Evolutionary conservation across 192 early-diverging fungal genomes (phyloP).

Genomic region (Bifiguratus adelaidae): DNA sequence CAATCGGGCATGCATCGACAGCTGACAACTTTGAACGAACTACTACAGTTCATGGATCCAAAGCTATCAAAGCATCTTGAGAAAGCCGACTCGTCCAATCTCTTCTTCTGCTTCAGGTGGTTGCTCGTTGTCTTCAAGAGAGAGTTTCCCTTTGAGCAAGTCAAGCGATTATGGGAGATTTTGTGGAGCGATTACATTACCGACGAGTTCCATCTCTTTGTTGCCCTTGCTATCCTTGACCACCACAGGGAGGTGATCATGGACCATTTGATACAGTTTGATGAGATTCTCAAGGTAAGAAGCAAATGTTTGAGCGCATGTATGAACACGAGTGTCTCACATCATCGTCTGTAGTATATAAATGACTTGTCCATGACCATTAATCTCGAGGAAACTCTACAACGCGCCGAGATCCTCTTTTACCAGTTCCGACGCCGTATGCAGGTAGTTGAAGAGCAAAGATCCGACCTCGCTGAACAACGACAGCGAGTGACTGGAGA

Average conservation of each 20-base stretch:
- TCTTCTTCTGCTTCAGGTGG: conserved; percentile 99
- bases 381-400: conserved; percentile 61
- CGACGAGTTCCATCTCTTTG: conserved; percentile 82
- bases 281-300: conserved; percentile 90
- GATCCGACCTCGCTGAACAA: conserved; percentile 4
- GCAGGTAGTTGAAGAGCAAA: conserved; percentile 28
- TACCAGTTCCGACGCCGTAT: conserved; percentile 44
- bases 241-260: conserved; percentile 74
- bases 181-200: conserved; percentile 66
- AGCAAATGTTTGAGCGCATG: no score
- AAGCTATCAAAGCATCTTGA: conserved; percentile 75
- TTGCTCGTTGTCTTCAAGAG: conserved; percentile 95
- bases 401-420: conserved; percentile 67
- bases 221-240: conserved; percentile 92
- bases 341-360: conserved; percentile 43
- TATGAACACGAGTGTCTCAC: no score
- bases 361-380: conserved; percentile 80
- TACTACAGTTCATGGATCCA: conserved; percentile 86
- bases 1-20: conserved; percentile 93
- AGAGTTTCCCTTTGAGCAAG: conserved; percentile 84
- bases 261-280: conserved; percentile 70
- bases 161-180: conserved; percentile 84
- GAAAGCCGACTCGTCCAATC: conserved; percentile 71
- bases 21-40: conserved; percentile 63
- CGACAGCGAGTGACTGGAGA: no score